phyloP scores from a whole-genome alignment of 116 monocot species.

The Iris pallida region DNA sequence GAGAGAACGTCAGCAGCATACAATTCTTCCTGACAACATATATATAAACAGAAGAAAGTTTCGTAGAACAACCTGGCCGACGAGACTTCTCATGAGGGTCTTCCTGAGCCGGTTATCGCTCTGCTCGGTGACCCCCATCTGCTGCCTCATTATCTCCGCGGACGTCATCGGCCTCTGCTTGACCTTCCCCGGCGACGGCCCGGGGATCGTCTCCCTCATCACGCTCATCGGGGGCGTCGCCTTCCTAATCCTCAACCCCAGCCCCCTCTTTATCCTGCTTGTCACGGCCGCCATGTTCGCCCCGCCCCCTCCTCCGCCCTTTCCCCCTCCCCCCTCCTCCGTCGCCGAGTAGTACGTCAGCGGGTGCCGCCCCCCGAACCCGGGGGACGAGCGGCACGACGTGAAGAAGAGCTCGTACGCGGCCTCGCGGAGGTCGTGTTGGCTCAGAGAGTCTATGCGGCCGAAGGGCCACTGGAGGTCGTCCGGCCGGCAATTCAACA shows the following conservation, averaged over 20 bases:
- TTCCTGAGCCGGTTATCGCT: constrained; percentile 58
- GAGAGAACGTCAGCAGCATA: too few species aligned
- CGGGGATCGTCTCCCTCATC: constrained; percentile 6
- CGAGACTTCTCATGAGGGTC: constrained; percentile 51
- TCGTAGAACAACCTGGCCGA: too few species aligned
- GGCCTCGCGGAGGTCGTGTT: constrained; percentile 67
- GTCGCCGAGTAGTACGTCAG: constrained; percentile 29
- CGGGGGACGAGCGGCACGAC: constrained; percentile 77
- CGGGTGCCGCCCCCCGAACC: constrained; percentile 44
- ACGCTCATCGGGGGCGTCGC: constrained; percentile 35
- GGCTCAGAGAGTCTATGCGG: constrained; percentile 42
- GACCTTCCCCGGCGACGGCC: constrained; percentile 8
- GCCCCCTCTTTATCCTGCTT: constrained; percentile 69
- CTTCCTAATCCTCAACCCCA: constrained; percentile 64
- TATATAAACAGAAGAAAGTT: too few species aligned
- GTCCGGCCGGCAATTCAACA: too few species aligned
- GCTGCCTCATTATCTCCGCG: constrained; percentile 83
- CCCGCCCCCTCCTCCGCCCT: not conserved
- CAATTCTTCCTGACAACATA: too few species aligned
- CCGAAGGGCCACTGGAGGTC: constrained; percentile 70
- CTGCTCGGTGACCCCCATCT: constrained; percentile 61
- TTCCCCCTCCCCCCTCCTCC: not conserved
- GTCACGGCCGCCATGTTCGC: constrained; percentile 21
- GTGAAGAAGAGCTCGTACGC: constrained; percentile 96
- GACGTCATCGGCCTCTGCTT: constrained; percentile 76